A percentile compares a stretch with the other conserved stretches of the same genome.
phyloP scores from a whole-genome alignment of 1,139 yeast species.

The Taiozyma sp. region DNA sequence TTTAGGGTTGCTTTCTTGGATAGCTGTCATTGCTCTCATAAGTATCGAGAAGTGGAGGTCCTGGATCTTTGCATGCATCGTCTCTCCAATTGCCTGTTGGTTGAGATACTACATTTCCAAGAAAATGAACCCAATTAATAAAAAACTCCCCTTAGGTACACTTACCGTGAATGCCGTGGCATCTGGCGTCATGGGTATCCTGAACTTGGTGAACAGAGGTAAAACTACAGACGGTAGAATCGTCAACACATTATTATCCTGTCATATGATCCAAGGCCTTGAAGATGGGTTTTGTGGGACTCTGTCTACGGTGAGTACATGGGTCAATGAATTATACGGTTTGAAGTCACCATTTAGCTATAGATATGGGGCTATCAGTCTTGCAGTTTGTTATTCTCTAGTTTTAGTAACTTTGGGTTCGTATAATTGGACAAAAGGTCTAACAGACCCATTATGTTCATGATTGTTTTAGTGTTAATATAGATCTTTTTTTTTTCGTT shows the following conservation, averaged over 20 bases:
- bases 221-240: constrained; percentile 24
- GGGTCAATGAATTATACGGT: constrained; percentile 58
- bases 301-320: constrained; percentile 74
- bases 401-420: constrained; percentile 49
- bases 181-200: constrained; percentile 48
- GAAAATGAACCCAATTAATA: constrained; percentile 36
- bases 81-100: constrained; percentile 68
- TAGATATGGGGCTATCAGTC: constrained; percentile 35
- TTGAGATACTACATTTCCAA: constrained; percentile 52
- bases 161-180: constrained; percentile 64
- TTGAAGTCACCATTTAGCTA: constrained; percentile 30
- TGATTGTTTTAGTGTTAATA: not conserved
- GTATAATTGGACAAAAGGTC: constrained; percentile 46
- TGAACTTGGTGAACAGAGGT: constrained; percentile 51
- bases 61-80: constrained; percentile 55
- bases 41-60: constrained; percentile 45
- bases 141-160: constrained; percentile 69
- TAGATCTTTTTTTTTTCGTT: not conserved
- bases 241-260: constrained; percentile 32
- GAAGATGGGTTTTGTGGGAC: constrained; percentile 75
- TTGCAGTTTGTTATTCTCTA: constrained; percentile 35
- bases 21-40: constrained; percentile 42
- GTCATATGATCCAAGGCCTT: constrained; percentile 55
- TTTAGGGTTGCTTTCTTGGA: constrained; percentile 33
- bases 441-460: constrained; percentile 21